phyloP scores from a whole-genome alignment of 148 eudicot species.

The Arbutus unedo region DNA sequence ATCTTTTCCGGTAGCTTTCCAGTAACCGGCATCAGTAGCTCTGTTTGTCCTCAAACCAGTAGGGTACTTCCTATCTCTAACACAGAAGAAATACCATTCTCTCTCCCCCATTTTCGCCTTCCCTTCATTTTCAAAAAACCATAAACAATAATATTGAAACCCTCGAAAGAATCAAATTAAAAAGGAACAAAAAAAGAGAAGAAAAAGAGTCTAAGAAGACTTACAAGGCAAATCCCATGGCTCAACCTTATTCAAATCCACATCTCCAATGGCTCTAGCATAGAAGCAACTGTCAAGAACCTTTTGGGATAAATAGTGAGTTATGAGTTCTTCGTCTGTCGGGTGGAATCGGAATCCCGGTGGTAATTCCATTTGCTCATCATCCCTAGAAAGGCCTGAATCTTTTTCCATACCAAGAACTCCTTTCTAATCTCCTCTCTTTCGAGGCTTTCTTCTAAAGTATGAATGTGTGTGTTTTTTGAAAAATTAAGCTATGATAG shows the following conservation, averaged over 20 bases:
- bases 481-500: background rate
- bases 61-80: slow-evolving; percentile 71
- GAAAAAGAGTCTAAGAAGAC: slow-evolving; percentile 1
- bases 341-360: slow-evolving; percentile 88
- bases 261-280: slow-evolving; percentile 63
- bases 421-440: background rate
- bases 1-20: slow-evolving; percentile 96
- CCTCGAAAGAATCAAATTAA: background rate
- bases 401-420: slow-evolving; percentile 28
- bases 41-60: slow-evolving; percentile 72
- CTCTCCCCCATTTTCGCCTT: slow-evolving; percentile 72
- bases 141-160: background rate
- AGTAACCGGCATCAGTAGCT: slow-evolving; percentile 71
- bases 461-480: background rate
- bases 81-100: slow-evolving; percentile 79
- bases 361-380: slow-evolving; percentile 58
- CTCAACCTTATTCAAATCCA: slow-evolving; percentile 75
- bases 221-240: slow-evolving; percentile 92
- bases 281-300: slow-evolving; percentile 39
- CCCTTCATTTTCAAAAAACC: slow-evolving; percentile 27
- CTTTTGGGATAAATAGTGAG: slow-evolving; percentile 53
- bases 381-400: slow-evolving; percentile 20
- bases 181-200: background rate
- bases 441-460: background rate
- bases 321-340: slow-evolving; percentile 77